Base-by-base conservation (phyloP, 1,139 yeast genomes). In the Pichia sp. region DNA sequence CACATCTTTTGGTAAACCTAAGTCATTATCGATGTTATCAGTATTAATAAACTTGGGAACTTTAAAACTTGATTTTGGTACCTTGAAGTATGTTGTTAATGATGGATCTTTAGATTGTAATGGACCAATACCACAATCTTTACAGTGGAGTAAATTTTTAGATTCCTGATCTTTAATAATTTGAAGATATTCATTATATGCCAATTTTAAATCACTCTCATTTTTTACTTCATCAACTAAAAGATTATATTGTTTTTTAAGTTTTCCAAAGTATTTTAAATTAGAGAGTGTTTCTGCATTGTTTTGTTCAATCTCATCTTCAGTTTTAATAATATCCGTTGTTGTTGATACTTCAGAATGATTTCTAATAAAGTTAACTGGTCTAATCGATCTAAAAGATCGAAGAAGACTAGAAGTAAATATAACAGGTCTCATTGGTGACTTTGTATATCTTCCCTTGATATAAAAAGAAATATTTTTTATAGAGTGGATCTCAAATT, bases 51-150 rank as follows among this genome's bases (percentile, higher is more conserved):
- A 34, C 8, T 34, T 34, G n/a, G 48, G 44, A 5, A 39, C 7
- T 16, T 22, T 29, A 11, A 46, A 19, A 25, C 36, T 42, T 2
- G 33, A 4, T 29, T 43, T 46, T 2, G 54, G 50, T 16, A 49
- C 29, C 16, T 46, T 36, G 29, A 42, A 53, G 18, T 42, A 50
- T 1, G 42, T 48, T 16, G 28, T 38, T 3, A n/a, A 25, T 8
- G 13, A 13, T 22, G 43, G 16, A 43, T 55, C 42, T 28, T 46
- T 44, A 19, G 49, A 45, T 44, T 55, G 54, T 38, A 52, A 36
- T 25, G 53, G 46, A 6, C 34, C 25, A 16, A 48, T 42, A 34
- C 54, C 52, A 49, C 56, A 57, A 27, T 46, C 46, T 27, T 29
- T 49, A 43, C 56, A 51, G 25, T 41, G 45, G 4, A 57, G 16